Base-by-base conservation (phyloP, 306 rosid genomes). In the Styphnolobium japonicum region DNA sequence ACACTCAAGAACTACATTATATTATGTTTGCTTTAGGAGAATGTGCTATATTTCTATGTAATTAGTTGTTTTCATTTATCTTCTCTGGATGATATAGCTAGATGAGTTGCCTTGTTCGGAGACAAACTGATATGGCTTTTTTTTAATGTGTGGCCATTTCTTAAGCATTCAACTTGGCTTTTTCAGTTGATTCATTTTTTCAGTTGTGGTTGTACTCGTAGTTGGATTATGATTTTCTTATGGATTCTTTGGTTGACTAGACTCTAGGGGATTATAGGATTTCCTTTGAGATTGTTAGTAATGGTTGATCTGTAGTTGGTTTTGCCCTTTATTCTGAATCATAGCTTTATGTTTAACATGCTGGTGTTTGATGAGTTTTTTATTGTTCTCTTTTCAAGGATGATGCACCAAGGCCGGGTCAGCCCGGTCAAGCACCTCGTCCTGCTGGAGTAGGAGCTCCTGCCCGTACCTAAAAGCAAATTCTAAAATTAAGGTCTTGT, bases 401-500 rank as follows among this genome's bases (percentile, higher is more conserved):
- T 67, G 96, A 91, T 65, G 83, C 78, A 0, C 90, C 89, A 33
- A 89, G 92, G 83, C 91, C 96, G 0, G 93, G 93, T 23, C 93
- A 84, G 70, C 96, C 96, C 23, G 93, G 96, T 25, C 89, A 82
- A 70, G 90, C 85, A 3, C 89, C 96, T 19, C 90, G 93, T 29
- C 86, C 92, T 40, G 86, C 88, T 40, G 96, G 90, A 43, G 83
- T 27, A 2, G 85, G 65, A 15, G 86, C 64, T 48, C 86, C 96
- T 25, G 80, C 78, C 21, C 93, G 91, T 10, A 3, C 86, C 57
- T 91, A 61, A 71, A 45, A 15, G 48, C 23, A 58, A 64, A 10
- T 58, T 53, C 65, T 36, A 66, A 29, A 49, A 5, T 64, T 46
- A 67, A 18, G 14, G 1, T 16, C 34, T 25, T 75, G 51, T 33